Evolutionary conservation across 2,329 filamentous ascomycete genomes (phyloP).

Genomic region (Trichophyton benhamiae): DNA sequence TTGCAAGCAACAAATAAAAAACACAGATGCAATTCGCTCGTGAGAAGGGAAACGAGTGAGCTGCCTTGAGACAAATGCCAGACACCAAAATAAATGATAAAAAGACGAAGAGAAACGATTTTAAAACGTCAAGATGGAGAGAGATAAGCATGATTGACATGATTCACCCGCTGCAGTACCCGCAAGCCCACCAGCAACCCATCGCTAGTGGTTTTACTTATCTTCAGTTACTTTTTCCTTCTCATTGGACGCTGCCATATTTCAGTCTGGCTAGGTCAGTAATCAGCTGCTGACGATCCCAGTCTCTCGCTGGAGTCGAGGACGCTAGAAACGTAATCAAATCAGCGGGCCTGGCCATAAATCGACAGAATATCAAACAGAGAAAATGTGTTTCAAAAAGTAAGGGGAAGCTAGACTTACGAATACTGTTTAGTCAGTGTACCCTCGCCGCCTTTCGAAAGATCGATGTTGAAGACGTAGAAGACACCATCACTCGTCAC

Average conservation of each 20-base stretch:
- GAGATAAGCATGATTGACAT: not conserved
- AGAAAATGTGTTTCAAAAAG: not conserved
- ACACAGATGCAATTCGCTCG: not conserved
- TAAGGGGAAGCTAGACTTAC: conserved; percentile 44
- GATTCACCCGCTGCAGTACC: not conserved
- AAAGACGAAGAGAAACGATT: not conserved
- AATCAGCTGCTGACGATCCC: conserved; percentile 16
- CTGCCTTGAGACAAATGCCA: not conserved
- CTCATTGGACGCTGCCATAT: not conserved
- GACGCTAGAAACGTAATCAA: conserved; percentile 21
- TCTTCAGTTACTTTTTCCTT: not conserved
- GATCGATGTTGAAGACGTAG: conserved; percentile 88
- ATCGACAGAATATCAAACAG: not conserved
- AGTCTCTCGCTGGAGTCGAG: conserved; percentile 35
- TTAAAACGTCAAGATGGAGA: not conserved
- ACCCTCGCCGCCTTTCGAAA: conserved; percentile 89
- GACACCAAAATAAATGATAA: not conserved
- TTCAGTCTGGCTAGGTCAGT: not conserved
- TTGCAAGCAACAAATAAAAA: not conserved
- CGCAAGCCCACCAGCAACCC: not conserved
- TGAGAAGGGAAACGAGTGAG: not conserved
- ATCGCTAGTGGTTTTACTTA: not conserved
- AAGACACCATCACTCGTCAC: conserved; percentile 93
- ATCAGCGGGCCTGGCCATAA: not conserved
- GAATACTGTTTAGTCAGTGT: conserved; percentile 84